Evolutionary conservation across 495 filamentous ascomycete species (phyloP), one percentile per base, ranked within the genome.

Genomic region (Aspergillus panamensis): DNA sequence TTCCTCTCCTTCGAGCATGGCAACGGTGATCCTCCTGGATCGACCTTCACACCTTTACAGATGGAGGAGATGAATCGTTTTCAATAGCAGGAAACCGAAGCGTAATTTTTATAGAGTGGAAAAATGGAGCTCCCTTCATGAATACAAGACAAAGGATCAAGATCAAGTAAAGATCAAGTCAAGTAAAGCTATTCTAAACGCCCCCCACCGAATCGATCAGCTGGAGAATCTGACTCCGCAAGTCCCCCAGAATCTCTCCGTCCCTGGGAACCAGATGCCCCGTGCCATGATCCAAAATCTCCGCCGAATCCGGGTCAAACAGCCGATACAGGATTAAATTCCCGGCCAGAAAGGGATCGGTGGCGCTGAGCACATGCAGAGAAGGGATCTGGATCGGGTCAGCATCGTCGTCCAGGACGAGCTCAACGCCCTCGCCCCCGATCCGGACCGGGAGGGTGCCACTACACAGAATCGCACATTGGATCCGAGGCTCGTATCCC

Each of bases 301-400:
- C 66, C 3, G 81, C 77, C 1, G 49, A 68, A 30, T 79, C 73
- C 1, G 62, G 59, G 50, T 71, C 65, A 33, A 81, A 86, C 25
- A 82, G 63, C 63, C 85, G 84, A 66, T 79, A 84, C 6, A 85
- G 65, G 17, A 79, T 78, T 55, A 85, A 72, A 1, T 78, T 73
- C 0, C 72, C 77, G 39, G 74, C 66, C 0, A 84, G 62, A 45
- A 81, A 83, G 2, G 81, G 79, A 62, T 86, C 83, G 20, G 77
- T 69, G 10, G 78, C 81, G 19, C 82, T 82, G 32, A 84, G 69
- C 40, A 86, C 77, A 72, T 85, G 82, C 31, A 75, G 76, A 10
- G 82, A 83, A 3, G 82, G 81, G 47, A 85, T 73, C 21, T 66
- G 59, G 50, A 85, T 80, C 8, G 69, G 60, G 4, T 70, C 61